Conservation (phyloP, 176 grass and related monocot species). For the Luzula sylvatica region DNA sequence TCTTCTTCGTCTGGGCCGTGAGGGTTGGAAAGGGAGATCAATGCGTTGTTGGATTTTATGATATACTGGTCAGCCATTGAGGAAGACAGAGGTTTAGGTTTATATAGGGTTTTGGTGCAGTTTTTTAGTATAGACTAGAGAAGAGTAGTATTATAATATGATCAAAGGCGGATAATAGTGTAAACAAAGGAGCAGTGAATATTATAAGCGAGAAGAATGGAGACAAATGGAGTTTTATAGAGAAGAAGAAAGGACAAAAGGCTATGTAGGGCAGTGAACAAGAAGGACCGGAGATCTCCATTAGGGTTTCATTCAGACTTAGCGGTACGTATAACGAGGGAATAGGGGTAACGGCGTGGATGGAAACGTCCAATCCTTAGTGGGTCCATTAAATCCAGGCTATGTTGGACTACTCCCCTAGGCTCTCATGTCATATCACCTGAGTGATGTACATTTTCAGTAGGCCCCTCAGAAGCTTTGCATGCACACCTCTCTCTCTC, state of each 20-base stretch:
- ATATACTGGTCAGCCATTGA: slow-evolving; percentile 6
- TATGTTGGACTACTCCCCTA: background rate
- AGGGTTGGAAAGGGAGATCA: slow-evolving; percentile 16
- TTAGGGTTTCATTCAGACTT: background rate
- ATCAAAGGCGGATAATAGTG: background rate
- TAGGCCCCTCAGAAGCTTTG: slow-evolving; percentile 16
- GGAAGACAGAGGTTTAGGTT: background rate
- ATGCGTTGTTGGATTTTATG: background rate
- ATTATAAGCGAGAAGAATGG: slow-evolving; percentile 15
- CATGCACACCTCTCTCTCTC: background rate
- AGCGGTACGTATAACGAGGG: background rate
- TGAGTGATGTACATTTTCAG: slow-evolving; percentile 2
- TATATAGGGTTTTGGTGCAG: slow-evolving; percentile 10
- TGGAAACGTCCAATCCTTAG: background rate
- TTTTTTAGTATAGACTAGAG: slow-evolving; percentile 12
- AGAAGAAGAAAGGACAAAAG: background rate
- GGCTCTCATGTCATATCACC: slow-evolving; percentile 26
- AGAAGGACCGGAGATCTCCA: background rate
- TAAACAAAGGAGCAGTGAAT: slow-evolving; percentile 2
- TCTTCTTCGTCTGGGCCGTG: slow-evolving; percentile 9
- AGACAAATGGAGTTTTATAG: slow-evolving; percentile 17
- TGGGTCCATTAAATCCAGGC: slow-evolving; percentile 2
- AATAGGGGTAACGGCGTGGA: background rate
- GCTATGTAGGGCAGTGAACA: background rate
- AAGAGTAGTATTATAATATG: background rate